Percentiles rank a stretch among this genome's conserved stretches.
phyloP scores from a whole-genome alignment of 768 basidiomycete species.

The Strobilomyces echinocephalus region DNA sequence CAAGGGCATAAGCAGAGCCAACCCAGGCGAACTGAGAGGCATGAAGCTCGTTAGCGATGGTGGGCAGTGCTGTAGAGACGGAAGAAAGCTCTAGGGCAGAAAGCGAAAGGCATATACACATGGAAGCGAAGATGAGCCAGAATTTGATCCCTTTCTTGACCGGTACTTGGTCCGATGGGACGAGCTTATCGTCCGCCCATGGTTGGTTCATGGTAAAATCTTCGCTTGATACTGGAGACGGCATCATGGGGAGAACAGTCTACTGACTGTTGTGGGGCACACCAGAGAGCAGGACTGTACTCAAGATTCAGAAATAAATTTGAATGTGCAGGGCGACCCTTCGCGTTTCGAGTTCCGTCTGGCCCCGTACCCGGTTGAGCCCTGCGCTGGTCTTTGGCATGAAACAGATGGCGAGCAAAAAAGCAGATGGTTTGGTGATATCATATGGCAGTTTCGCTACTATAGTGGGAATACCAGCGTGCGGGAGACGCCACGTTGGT shows the following conservation, averaged over 20 bases:
- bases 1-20: conserved; percentile 39
- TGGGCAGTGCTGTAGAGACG: conserved; percentile 40
- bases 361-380: not conserved
- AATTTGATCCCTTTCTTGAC: conserved; percentile 16
- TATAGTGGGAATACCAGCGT: too few species aligned
- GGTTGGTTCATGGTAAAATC: too few species aligned
- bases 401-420: not conserved
- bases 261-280: not conserved
- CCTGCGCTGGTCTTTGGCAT: not conserved
- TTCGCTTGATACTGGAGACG: too few species aligned
- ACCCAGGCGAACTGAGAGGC: conserved; percentile 43
- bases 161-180: too few species aligned
- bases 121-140: conserved; percentile 29
- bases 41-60: conserved; percentile 36
- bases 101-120: conserved; percentile 28
- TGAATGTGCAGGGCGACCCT: not conserved
- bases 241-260: not conserved
- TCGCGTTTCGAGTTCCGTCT: not conserved
- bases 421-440: not conserved
- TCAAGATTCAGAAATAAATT: not conserved
- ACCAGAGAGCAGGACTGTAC: not conserved
- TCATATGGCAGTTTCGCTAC: too few species aligned
- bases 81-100: conserved; percentile 30
- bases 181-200: too few species aligned
- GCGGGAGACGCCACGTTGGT: too few species aligned